Percentiles rank a stretch among this genome's conserved stretches.
Evolutionary conservation across 805 yeast genomes (phyloP).

Genomic region (Candida oleophila): DNA sequence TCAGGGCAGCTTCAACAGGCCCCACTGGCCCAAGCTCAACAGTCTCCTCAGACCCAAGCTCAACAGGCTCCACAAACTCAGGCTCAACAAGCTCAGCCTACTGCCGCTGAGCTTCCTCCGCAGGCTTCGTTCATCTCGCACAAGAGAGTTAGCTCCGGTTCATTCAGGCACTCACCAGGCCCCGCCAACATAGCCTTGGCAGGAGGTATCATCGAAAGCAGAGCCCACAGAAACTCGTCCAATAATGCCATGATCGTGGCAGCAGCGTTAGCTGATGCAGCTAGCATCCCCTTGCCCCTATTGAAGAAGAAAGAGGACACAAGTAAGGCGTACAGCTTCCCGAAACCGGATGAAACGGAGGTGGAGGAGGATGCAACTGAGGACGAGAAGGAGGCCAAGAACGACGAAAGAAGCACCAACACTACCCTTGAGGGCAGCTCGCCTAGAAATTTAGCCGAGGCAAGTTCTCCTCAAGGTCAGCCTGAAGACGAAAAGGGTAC

Average conservation of each 20-base stretch:
- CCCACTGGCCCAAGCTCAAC: constrained; percentile 8
- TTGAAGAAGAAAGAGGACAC: constrained; percentile 14
- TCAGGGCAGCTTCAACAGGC: not conserved
- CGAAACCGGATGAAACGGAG: constrained; percentile 1
- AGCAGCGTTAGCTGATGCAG: constrained; percentile 81
- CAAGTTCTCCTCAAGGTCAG: no score
- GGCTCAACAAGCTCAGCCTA: not conserved
- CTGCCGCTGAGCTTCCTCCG: not conserved
- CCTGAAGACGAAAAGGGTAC: constrained; percentile 23
- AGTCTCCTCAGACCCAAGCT: not conserved
- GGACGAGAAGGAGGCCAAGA: constrained; percentile 6
- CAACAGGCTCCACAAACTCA: not conserved
- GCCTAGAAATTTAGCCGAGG: no score
- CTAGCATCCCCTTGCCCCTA: constrained; percentile 68
- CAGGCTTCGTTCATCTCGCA: constrained; percentile 13
- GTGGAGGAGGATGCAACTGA: constrained; percentile 5
- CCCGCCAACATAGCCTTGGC: constrained; percentile 45
- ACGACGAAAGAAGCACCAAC: constrained; percentile 1
- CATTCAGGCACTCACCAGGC: constrained; percentile 36
- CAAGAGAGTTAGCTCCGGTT: constrained; percentile 17
- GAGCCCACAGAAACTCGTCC: constrained; percentile 28
- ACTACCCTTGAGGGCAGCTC: not conserved
- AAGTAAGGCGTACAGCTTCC: not conserved
- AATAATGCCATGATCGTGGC: constrained; percentile 72
- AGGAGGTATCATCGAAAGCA: constrained; percentile 35